Base-by-base conservation (phyloP, 176 grass and related monocot genomes). In the Thalia dealbata region DNA sequence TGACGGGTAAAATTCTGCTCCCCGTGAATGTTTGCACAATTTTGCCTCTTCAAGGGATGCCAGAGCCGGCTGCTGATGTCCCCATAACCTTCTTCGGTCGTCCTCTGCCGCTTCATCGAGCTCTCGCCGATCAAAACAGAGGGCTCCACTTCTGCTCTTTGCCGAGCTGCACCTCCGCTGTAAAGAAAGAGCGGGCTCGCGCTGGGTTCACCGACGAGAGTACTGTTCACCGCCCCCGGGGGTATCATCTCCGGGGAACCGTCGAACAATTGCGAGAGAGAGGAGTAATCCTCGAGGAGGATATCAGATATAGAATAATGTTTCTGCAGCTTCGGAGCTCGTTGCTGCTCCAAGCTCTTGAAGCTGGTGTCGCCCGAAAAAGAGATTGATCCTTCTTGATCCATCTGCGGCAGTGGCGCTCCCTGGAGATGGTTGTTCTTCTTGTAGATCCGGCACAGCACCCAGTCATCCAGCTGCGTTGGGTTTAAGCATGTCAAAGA, bases 401-500 rank as follows among this genome's bases (percentile, higher is more conserved):
- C 84, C 7, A 80, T 72, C 38, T 84, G 29, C 35, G 21, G 71
- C 72, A 78, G 75, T 19, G 82, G 84, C 67, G 85, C 78, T 14
- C 83, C 30, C 50, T 83, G 79, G 77, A 76, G 61, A 29, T 90
- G 85, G 76, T 70, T 82, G 45, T 74, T 77, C 85, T 91, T 97
- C 78, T 86, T 90, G 82, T 97, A 97, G 69, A 97, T 90, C 43
- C 93, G 93, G 84, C 89, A 97, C 14, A 97, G 73, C 28, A 97
- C 93, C 93, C 93, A 97, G 66, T 97, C 93, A 46, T 97, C 93
- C 78, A 97, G 63, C 93, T 97, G 87, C 78, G 75, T 84, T 92
- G 87, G 84, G 64, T n/a, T n/a, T n/a, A n/a, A n/a, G n/a, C n/a
- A n/a, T n/a, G n/a, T n/a, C 45, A 48, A 48, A 48, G 10, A 48